These are phyloP conservation scores for Arthroderma uncinatum DNA, from an alignment of 2,329 filamentous ascomycete species.

Conservation along the genomic window DNA sequence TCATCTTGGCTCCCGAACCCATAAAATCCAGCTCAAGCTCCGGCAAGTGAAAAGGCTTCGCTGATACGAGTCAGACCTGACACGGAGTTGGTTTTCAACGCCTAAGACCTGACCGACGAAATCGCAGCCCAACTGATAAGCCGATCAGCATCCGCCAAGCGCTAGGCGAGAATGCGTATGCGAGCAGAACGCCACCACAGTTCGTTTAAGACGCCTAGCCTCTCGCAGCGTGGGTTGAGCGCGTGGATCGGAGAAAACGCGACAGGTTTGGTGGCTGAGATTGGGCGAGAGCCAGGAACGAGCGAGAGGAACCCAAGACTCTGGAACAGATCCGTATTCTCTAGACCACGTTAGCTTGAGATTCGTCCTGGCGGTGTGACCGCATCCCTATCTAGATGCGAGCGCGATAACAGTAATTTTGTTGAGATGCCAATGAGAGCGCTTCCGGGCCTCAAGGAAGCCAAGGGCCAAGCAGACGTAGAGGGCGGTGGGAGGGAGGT, in stretches of 20 bases:
- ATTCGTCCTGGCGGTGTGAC: constrained; percentile 1
- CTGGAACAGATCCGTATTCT: not conserved
- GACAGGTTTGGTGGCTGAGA: not conserved
- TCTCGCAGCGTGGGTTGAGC: not conserved
- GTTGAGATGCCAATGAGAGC: not conserved
- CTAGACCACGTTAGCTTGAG: not conserved
- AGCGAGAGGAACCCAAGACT: not conserved
- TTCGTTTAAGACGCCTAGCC: not conserved
- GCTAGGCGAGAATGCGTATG: not conserved
- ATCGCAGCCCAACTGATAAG: constrained; percentile 4
- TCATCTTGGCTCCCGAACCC: not conserved
- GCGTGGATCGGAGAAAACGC: not conserved
- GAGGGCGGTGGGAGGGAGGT: not conserved
- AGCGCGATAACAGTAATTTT: not conserved
- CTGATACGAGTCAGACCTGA: not conserved
- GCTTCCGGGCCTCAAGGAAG: not conserved
- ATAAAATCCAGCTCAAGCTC: not conserved
- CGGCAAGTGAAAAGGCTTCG: not conserved
- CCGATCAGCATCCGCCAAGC: constrained; percentile 3
- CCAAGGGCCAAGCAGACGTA: not conserved
- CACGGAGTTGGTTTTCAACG: not conserved
- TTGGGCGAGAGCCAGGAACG: not conserved
- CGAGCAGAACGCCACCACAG: not conserved
- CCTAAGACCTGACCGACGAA: not conserved
- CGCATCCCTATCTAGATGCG: not conserved